Evolutionary conservation across 163 green algal genomes (phyloP).

Genomic region (Chlamydomonas reinhardtii): DNA sequence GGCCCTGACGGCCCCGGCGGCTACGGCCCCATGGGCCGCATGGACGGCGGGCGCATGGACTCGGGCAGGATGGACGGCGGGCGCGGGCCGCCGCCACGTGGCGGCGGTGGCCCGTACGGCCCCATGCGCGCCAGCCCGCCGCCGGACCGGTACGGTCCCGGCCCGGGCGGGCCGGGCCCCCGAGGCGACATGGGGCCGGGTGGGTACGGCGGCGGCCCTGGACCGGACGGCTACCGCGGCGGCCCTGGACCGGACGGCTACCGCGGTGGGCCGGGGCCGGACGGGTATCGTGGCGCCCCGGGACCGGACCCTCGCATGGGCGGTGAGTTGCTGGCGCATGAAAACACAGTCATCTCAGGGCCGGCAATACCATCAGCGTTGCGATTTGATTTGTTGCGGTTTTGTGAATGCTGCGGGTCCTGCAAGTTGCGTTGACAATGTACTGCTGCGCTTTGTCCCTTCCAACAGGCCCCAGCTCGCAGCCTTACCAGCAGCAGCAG

Average conservation of each 20-base stretch:
- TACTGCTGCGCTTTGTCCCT: too few species aligned
- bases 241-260: neutral
- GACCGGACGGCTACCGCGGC: neutral
- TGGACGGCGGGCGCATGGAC: neutral
- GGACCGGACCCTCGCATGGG: constrained; percentile 20
- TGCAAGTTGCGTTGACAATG: too few species aligned
- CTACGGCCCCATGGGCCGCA: constrained; percentile 34
- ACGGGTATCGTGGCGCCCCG: neutral
- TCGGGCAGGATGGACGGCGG: constrained; percentile 10
- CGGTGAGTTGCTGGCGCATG: neutral
- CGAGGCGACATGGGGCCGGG: neutral
- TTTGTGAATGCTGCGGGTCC: too few species aligned
- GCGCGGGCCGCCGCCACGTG: neutral
- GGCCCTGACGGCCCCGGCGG: neutral
- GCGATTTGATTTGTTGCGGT: too few species aligned
- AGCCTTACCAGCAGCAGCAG: neutral
- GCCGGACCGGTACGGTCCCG: neutral
- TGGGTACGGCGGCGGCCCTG: neutral
- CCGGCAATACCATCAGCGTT: too few species aligned
- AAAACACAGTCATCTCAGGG: too few species aligned
- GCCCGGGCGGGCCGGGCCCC: neutral
- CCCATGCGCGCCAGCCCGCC: constrained; percentile 34
- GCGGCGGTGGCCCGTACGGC: constrained; percentile 4
- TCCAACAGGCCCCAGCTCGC: neutral
- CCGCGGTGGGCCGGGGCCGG: constrained; percentile 2